Base-by-base conservation (phyloP, 2,329 filamentous ascomycete species). In the Diaporthe amygdali region DNA sequence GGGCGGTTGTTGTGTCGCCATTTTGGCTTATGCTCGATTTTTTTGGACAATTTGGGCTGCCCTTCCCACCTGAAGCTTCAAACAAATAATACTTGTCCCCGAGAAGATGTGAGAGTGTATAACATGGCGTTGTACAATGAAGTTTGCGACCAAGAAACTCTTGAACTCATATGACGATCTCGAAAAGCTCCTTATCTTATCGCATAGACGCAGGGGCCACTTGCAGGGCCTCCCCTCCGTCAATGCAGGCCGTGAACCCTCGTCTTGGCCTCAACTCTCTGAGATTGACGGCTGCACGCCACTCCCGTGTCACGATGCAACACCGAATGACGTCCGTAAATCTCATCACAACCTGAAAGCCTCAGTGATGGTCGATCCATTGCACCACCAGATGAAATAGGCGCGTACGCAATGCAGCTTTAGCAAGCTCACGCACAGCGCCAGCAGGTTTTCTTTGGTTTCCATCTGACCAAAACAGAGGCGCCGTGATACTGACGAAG, bases 171-270 rank as follows among this genome's bases (percentile, higher is more conserved):
- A 59, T 59, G 66, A 68, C 41, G 52, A 51, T n/a, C 37, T 66
- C 68, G 30, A 70, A 70, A 70, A 68, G 61, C 22, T 68, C 17
- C 68, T 70, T 70, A 70, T 70, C 68, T 70, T 70, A 70, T 70
- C 68, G 52, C n/a, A n/a, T n/a, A n/a, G 52, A 10, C 17, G 49
- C 32, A 49, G 44, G 44, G 59, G 27, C 30, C 59, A 49, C 59
- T 47, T 3, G 37, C 37, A 14, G 37, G 37, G 37, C 10, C 37
- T 39, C 37, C 15, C 10, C 37, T 39, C 37, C 15, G 37, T 39
- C 10, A 7, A 39, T 39, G 37, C 6, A 14, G 10, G 37, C 37
- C 56, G 30, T 27, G 27, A 63, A 63, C 41, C 17, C 30, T 25
- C 20, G 30, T 49, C 59, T 64, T 64, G 59, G 41, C 59, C 34